Conservation (phyloP, 1,284 basidiomycete genomes). For the Golubevia sp. region DNA sequence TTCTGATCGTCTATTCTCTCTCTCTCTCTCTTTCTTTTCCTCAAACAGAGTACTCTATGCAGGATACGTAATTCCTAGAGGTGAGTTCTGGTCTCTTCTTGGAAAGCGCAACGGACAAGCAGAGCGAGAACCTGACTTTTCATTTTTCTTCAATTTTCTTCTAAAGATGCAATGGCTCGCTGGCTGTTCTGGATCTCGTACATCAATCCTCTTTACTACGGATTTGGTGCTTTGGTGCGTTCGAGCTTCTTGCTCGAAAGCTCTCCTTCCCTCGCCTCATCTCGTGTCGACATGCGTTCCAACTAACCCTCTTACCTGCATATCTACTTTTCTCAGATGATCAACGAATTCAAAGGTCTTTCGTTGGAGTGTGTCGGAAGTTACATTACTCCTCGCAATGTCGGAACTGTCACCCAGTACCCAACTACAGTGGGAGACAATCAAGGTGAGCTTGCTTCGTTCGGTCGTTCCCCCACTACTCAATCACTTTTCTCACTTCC, state of each 20-base stretch:
- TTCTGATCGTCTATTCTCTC: background rate
- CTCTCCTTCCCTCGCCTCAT: too few relatives aligned
- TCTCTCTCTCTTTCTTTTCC: background rate
- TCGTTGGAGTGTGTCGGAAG: conserved; percentile 33
- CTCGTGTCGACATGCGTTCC: too few relatives aligned
- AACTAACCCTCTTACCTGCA: conserved; percentile 7
- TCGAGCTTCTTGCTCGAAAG: conserved; percentile 18
- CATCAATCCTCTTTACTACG: conserved; percentile 71
- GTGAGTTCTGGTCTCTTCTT: too few relatives aligned
- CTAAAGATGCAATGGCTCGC: conserved; percentile 50
- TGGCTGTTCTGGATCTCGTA: conserved; percentile 67
- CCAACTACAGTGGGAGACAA: conserved; percentile 19
- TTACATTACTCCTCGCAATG: conserved; percentile 24
- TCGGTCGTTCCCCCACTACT: too few relatives aligned
- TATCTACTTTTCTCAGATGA: conserved; percentile 37
- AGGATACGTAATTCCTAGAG: conserved; percentile 36
- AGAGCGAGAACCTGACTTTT: too few relatives aligned
- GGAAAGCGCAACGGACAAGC: too few relatives aligned
- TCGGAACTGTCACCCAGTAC: conserved; percentile 11
- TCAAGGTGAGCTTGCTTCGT: too few relatives aligned
- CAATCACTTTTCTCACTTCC: too few relatives aligned
- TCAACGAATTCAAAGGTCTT: conserved; percentile 64
- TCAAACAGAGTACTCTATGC: conserved; percentile 21
- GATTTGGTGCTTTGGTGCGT: conserved; percentile 71
- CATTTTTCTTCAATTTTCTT: background rate